Conservation (phyloP, 78 protist genomes). For the Creolimax fragrantissima region DNA sequence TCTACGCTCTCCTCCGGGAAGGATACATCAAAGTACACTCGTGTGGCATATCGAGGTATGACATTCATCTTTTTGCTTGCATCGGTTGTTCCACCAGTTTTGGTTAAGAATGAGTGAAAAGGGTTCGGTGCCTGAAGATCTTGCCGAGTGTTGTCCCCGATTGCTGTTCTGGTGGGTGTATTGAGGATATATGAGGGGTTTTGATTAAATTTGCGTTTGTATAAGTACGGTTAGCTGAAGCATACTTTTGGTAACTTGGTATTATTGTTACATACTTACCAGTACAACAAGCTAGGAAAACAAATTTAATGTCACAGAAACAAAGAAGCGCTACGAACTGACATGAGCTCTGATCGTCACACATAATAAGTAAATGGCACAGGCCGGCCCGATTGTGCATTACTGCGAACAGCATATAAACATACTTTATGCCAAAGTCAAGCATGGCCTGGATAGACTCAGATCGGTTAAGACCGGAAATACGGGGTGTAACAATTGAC, state of each 20-base stretch:
- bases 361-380: too few species aligned
- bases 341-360: too few species aligned
- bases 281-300: too few species aligned
- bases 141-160: neutral
- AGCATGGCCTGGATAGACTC: conserved; percentile 1
- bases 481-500: conserved; percentile 14
- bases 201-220: too few species aligned
- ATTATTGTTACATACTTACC: too few species aligned
- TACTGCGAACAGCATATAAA: too few species aligned
- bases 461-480: neutral
- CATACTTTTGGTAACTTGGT: too few species aligned
- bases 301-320: too few species aligned
- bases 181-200: too few species aligned
- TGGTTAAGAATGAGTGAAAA: neutral
- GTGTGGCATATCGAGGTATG: conserved; percentile 12
- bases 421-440: neutral
- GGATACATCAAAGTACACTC: conserved; percentile 7
- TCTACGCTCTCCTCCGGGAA: conserved; percentile 7
- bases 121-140: neutral
- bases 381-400: too few species aligned
- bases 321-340: too few species aligned
- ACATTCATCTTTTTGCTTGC: neutral
- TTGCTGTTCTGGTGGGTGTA: neutral
- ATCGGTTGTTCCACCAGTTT: neutral
- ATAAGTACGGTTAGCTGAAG: too few species aligned